Conservation (phyloP, 2,329 filamentous ascomycete species). For the Thielaviopsis musarum region DNA sequence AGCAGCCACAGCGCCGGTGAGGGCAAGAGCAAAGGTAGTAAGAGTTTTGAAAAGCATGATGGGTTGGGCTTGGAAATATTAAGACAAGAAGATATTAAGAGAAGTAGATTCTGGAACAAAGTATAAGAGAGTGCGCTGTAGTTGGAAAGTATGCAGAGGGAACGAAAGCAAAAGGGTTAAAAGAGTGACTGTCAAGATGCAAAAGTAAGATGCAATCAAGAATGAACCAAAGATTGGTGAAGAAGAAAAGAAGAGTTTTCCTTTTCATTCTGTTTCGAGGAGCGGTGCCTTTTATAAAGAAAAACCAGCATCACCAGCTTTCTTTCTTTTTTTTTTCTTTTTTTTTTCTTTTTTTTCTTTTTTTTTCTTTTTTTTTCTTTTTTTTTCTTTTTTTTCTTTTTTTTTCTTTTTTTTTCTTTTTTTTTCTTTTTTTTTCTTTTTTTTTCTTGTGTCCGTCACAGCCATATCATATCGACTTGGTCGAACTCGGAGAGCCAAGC, state of each 20-base stretch:
- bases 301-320: neutral
- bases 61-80: neutral
- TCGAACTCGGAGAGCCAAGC: no score
- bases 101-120: neutral
- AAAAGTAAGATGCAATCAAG: neutral
- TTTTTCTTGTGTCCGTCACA: no score
- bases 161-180: conserved; percentile 1
- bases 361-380: no score
- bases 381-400: no score
- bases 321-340: neutral
- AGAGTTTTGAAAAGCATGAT: conserved; percentile 9
- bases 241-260: neutral
- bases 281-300: neutral
- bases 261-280: neutral
- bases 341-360: no score
- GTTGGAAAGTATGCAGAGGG: neutral
- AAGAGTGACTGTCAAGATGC: neutral
- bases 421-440: no score
- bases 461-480: no score
- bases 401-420: no score
- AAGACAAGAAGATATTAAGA: neutral
- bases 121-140: neutral
- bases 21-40: neutral
- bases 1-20: conserved; percentile 3
- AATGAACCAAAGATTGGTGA: conserved; percentile 1